Evolutionary conservation across 768 basidiomycete species (phyloP), one percentile per base, ranked within the genome.

Genomic region (Boletus bicolor): DNA sequence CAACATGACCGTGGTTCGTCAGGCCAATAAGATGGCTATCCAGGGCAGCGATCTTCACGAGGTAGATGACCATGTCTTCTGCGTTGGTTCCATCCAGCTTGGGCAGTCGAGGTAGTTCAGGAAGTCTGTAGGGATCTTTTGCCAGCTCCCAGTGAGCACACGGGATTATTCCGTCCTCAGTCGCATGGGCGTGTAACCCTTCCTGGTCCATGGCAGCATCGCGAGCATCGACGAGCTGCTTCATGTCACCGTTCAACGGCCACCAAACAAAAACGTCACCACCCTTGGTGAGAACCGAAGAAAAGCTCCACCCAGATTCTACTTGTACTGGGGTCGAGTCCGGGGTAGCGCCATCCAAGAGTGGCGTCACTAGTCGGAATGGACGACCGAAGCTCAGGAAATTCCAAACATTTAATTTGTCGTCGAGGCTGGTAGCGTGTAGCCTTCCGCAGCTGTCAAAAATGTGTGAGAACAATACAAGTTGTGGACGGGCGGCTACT

Each of bases 21-120:
- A 98, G 73, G 12, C 87, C 94, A 55, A 96, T 73, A 28, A 97
- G 68, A 60, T 84, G 80, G 46, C 77, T 76, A 51, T 91, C 84
- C 57, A 93, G 79, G 5, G 84, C 88, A 9, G 92, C 94, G 43
- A 98, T 86, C 70, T 91, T 86, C 35, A 92, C 77, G 37, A 97
- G 77, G 66, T 77, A 78, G 14, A 73, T 74, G 19, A 34, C 70
- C 44, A 66, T 53, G 35, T 69, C 64, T 32, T 69, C 58, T 41
- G 64, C 60, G 47, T 61, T 50, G 38, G 61, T 37, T 5, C 62
- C 49, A 15, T 62, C 66, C 38, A 89, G 65, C 12, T 73, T 72
- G 1, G 91, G 90, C 32, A 93, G 75, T 19, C 62, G 49, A 37
- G 87, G 88, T 47, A 92, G 71, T 2, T 73, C 67, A 35, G 86